These are phyloP conservation scores for Cotoneaster glaucophyllus DNA, from an alignment of 306 rosid species.

Conservation along the genomic window DNA sequence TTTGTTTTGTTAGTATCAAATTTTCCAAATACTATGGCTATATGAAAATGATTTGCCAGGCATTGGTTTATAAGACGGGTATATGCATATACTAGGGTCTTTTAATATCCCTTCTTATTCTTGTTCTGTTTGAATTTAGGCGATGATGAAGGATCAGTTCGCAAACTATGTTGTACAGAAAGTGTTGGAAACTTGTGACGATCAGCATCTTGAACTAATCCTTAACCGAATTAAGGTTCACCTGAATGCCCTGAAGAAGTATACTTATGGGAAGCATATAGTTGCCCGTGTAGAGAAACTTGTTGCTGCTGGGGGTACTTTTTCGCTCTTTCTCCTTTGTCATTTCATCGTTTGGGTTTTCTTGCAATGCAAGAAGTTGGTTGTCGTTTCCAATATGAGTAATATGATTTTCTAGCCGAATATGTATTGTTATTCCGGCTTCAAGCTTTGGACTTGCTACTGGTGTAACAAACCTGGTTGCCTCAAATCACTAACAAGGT, in stretches of 20 bases:
- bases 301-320: conserved; percentile 55
- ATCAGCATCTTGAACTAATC: conserved; percentile 57
- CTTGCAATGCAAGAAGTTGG: neutral
- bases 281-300: conserved; percentile 66
- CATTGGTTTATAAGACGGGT: neutral
- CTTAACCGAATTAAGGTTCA: conserved; percentile 53
- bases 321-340: neutral
- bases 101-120: neutral
- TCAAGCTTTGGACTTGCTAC: neutral
- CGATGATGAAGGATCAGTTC: conserved; percentile 60
- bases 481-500: conserved; percentile 12
- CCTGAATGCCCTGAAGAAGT: conserved; percentile 59
- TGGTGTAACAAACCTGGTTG: neutral
- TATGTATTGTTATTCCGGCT: neutral
- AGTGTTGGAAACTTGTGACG: conserved; percentile 59
- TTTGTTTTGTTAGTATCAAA: neutral
- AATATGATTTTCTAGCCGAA: neutral
- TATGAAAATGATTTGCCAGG: neutral
- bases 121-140: conserved; percentile 24
- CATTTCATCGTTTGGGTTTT: neutral
- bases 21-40: neutral
- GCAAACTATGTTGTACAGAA: conserved; percentile 61
- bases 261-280: conserved; percentile 56
- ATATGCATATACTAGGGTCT: neutral
- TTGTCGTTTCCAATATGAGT: neutral